Percentiles rank a stretch among this genome's conserved stretches.
These are phyloP conservation scores for Fusarium aywerte DNA, from an alignment of 2,329 filamentous ascomycete genomes.

Conservation along the genomic window DNA sequence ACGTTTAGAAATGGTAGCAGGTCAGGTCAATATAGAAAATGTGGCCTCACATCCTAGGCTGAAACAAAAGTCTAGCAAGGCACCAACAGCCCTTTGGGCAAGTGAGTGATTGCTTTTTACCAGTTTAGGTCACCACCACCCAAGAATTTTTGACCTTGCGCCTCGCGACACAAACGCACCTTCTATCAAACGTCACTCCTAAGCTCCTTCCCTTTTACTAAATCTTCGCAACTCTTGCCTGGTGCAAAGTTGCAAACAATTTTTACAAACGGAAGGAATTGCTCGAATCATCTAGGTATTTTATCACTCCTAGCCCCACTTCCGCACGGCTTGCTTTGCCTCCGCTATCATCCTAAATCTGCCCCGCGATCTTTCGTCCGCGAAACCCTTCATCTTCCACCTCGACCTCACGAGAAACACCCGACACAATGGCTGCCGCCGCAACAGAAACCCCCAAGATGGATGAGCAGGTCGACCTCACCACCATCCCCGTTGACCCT, in stretches of 20 bases:
- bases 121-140: constrained; percentile 44
- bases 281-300: constrained; percentile 45
- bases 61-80: not conserved
- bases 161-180: constrained; percentile 40
- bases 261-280: constrained; percentile 42
- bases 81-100: constrained; percentile 11
- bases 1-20: constrained; percentile 19
- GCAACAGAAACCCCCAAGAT: constrained; percentile 51
- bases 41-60: constrained; percentile 16
- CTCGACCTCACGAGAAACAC: constrained; percentile 21
- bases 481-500: constrained; percentile 74
- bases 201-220: constrained; percentile 24
- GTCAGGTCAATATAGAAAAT: not conserved
- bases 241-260: constrained; percentile 51
- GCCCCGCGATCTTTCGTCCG: constrained; percentile 46
- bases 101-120: constrained; percentile 15
- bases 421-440: constrained; percentile 51
- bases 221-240: constrained; percentile 50
- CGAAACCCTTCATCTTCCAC: constrained; percentile 25
- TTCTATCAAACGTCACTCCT: constrained; percentile 36
- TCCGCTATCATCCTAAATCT: constrained; percentile 38
- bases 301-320: constrained; percentile 35
- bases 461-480: constrained; percentile 71
- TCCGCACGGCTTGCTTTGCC: constrained; percentile 35
- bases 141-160: constrained; percentile 43